Conservation (phyloP, 345 rosid species). For the Cochlearia excelsa region DNA sequence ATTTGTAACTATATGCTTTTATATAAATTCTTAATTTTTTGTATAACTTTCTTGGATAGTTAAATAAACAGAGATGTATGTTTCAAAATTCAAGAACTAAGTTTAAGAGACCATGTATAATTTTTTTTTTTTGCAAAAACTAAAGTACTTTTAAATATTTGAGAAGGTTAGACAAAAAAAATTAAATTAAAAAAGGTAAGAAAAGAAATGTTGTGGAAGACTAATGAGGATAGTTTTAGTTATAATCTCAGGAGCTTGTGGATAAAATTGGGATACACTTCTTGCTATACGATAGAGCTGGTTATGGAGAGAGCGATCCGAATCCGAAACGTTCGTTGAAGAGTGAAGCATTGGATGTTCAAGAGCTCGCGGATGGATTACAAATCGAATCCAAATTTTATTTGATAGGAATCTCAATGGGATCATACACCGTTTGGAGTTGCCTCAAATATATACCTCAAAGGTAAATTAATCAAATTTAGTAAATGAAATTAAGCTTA, state of each 20-base stretch:
- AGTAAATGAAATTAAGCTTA: background rate
- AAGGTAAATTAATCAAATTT: constrained; percentile 44
- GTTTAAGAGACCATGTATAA: too few species aligned
- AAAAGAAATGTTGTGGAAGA: background rate
- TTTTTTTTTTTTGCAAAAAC: too few species aligned
- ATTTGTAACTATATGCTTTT: background rate
- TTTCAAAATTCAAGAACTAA: background rate
- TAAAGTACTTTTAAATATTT: too few species aligned
- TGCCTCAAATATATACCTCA: constrained; percentile 82
- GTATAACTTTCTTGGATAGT: background rate
- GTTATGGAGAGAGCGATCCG: constrained; percentile 84
- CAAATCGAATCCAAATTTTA: constrained; percentile 63
- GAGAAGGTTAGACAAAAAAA: too few species aligned
- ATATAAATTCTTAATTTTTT: background rate
- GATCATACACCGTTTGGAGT: constrained; percentile 85
- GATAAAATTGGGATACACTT: constrained; percentile 66
- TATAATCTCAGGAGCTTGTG: constrained; percentile 63
- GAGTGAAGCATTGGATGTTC: constrained; percentile 76
- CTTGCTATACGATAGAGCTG: constrained; percentile 76
- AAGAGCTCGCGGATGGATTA: constrained; percentile 74
- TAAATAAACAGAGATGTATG: background rate
- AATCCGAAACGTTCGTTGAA: constrained; percentile 63
- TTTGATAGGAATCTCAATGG: constrained; percentile 85
- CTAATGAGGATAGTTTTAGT: constrained; percentile 35
- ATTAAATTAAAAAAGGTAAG: background rate